A percentile compares a stretch with the other conserved stretches of the same genome.
Conservation (phyloP, 805 yeast species). For the Ogataea paradorogensis region DNA sequence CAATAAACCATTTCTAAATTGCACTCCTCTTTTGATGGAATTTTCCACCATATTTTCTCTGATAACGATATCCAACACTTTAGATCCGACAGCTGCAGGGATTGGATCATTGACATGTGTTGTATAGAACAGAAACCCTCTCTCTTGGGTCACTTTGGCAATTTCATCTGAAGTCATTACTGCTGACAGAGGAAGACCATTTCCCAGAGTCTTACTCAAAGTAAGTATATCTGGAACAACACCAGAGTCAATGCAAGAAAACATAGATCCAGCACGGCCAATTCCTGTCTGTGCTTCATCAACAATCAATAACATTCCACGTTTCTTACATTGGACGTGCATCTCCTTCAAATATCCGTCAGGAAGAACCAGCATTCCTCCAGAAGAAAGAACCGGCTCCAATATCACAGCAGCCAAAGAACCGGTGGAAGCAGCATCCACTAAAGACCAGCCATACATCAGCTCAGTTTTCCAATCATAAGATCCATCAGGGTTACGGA, state of each 20-base stretch:
- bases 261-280: constrained; percentile 52
- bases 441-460: constrained; percentile 27
- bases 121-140: constrained; percentile 28
- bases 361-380: constrained; percentile 47
- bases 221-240: constrained; percentile 34
- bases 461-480: constrained; percentile 31
- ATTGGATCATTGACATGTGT: constrained; percentile 32
- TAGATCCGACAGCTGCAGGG: constrained; percentile 31
- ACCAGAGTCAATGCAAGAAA: constrained; percentile 32
- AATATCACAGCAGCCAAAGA: constrained; percentile 51
- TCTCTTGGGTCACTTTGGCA: constrained; percentile 22
- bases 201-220: constrained; percentile 33
- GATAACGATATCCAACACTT: constrained; percentile 30
- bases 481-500: constrained; percentile 27
- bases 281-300: constrained; percentile 58
- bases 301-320: constrained; percentile 47
- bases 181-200: constrained; percentile 35
- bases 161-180: constrained; percentile 26
- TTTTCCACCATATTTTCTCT: constrained; percentile 28
- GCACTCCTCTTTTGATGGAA: constrained; percentile 26
- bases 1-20: constrained; percentile 24
- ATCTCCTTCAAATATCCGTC: constrained; percentile 30
- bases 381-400: constrained; percentile 53
- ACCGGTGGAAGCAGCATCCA: constrained; percentile 29
- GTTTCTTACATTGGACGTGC: constrained; percentile 32